Base-by-base conservation (phyloP, 2,329 filamentous ascomycete species). In the Aureobasidium sp. region DNA sequence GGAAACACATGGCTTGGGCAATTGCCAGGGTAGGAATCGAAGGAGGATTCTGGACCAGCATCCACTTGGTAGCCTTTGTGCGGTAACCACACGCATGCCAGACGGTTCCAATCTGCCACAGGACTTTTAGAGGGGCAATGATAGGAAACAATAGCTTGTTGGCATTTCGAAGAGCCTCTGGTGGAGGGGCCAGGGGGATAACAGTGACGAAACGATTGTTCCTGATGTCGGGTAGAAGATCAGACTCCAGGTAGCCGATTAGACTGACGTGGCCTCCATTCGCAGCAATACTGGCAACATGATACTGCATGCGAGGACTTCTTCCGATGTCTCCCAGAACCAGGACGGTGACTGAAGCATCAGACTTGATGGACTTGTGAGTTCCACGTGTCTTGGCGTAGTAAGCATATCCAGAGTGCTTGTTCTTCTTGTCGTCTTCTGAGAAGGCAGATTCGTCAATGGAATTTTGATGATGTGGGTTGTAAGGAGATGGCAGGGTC, bases 221-320 rank as follows among this genome's bases (percentile, higher is more conserved):
- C 39, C 83, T 69, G 47, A 98, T 78, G 42, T 88, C 86, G 1
- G 90, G 87, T 63, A 94, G 85, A 45, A 88, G 77, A 19, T 88
- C 79, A 17, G 89, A 93, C 66, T 95, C 93, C 66, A 85, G 77
- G 66, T 96, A 97, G 40, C 91, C 93, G 61, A 98, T 84, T 11
- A 98, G 73, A 66, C 91, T 84, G 17, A 96, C 91, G 29, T 78
- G 77, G 6, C 83, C 85, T 21, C 88, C 88, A 64, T 90, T 83
- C 62, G 84, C 86, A 35, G 89, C 88, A 63, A 97, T 83, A 67
- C 91, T 97, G 61, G 95, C 75, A 17, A 91, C 91, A 78, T 98
- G 93, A 63, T 98, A 97, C 66, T 97, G 90, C 91, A 98, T 98
- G 54, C 93, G 88, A 45, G 93, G 93, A 66, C 91, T 97, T 40